Percentiles rank a stretch among this genome's conserved stretches.
These are phyloP conservation scores for Tulasnella sp. DNA, from an alignment of 768 basidiomycete genomes.

Conservation along the genomic window DNA sequence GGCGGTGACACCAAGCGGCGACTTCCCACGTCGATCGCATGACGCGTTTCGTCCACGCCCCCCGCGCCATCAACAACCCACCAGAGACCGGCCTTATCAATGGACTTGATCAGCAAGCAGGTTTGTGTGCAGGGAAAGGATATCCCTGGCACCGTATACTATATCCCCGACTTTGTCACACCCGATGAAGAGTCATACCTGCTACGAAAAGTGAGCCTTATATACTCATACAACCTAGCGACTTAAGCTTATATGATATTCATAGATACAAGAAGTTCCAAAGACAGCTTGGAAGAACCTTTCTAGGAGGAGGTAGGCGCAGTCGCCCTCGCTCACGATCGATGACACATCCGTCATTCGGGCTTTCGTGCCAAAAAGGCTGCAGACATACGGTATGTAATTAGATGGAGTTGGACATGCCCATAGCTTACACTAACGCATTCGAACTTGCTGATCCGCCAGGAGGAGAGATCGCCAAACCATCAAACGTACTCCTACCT, in stretches of 20 bases:
- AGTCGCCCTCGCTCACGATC: background rate
- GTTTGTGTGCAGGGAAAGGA: too few relatives aligned
- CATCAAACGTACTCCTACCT: conserved; percentile 48
- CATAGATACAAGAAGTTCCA: conserved; percentile 68
- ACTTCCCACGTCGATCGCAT: too few relatives aligned
- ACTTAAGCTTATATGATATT: conserved; percentile 7
- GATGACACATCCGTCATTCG: background rate
- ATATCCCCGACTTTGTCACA: conserved; percentile 62
- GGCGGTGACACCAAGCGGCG: too few relatives aligned
- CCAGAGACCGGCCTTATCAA: too few relatives aligned
- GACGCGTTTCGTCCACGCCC: too few relatives aligned
- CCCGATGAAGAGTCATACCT: conserved; percentile 65
- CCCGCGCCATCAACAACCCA: too few relatives aligned
- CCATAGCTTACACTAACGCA: background rate
- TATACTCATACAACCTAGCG: conserved; percentile 14
- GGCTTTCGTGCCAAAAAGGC: background rate
- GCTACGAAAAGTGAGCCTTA: conserved; percentile 49
- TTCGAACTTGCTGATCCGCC: background rate
- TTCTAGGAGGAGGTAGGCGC: conserved; percentile 41
- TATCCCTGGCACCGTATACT: too few relatives aligned
- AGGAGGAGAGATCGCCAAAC: conserved; percentile 66
- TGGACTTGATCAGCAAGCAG: too few relatives aligned
- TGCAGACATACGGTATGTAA: conserved; percentile 5
- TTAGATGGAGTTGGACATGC: too few relatives aligned
- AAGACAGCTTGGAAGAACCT: conserved; percentile 73